A percentile compares a stretch with the other conserved stretches of the same genome.
Conservation (phyloP, 495 filamentous ascomycete genomes). For the Xylaria sp. region DNA sequence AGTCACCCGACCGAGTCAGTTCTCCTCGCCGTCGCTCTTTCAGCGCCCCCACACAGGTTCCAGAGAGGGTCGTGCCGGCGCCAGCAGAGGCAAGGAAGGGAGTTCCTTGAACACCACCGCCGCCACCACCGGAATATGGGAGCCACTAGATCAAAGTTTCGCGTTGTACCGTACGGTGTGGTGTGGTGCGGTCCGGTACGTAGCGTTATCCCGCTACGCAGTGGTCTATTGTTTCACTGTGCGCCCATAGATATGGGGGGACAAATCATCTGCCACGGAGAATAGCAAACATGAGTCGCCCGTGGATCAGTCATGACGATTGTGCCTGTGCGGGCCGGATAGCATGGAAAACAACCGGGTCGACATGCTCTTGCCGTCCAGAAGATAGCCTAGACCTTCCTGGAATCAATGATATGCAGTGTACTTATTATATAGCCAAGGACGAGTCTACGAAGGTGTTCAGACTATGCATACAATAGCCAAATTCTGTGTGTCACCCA, state of each 20-base stretch:
- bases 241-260: not conserved
- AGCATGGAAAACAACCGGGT: not conserved
- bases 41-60: not conserved
- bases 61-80: constrained; percentile 23
- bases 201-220: constrained; percentile 40
- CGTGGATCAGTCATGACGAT: not conserved
- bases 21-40: not conserved
- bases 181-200: constrained; percentile 41
- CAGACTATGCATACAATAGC: no score
- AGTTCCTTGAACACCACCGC: no score
- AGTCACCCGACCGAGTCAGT: constrained; percentile 18
- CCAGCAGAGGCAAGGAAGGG: not conserved
- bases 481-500: no score
- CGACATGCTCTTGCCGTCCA: not conserved
- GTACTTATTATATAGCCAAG: no score
- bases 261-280: not conserved
- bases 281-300: constrained; percentile 3
- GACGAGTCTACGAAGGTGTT: no score
- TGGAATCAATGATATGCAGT: no score
- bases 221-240: not conserved
- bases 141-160: constrained; percentile 2
- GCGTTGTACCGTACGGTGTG: constrained; percentile 2
- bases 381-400: not conserved
- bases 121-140: not conserved
- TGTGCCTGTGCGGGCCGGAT: not conserved